Evolutionary conservation across 495 filamentous ascomycete species (phyloP), one percentile per base, ranked within the genome.

Genomic region (Penicillium cosmopolitanum): DNA sequence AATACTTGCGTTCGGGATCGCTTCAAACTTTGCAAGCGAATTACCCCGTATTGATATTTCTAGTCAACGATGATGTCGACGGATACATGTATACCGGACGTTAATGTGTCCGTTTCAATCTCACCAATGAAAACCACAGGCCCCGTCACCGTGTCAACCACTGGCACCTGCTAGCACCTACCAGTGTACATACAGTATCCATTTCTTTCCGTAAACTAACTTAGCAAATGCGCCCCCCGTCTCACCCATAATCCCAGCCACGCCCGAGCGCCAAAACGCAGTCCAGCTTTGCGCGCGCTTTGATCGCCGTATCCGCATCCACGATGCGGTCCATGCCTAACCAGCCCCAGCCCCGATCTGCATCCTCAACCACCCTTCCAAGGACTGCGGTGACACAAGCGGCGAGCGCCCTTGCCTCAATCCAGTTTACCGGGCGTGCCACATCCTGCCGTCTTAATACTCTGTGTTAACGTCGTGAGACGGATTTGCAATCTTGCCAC

Each of bases 381-480:
- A 23, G 18, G 42, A 1, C n/a, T 38, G 36, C 36, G 38, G 64
- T 67, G 54, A 67, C 62, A 61, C 59, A 65, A 60, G 48, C 60
- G 57, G 60, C 51, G 57, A 55, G 6, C 48, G 57, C 48, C 58
- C 21, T 56, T 38, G 21, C 43, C 33, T 53, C 19, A 43, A 53
- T 43, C 47, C 47, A 12, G 50, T 36, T 13, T 19, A 25, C 48
- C 48, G 61, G 51, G 38, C 34, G 40, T 60, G 57, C 42, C 53
- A 65, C 54, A 42, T 40, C 57, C 40, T 56, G 23, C 44, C 36
- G 25, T 47, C 51, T 65, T 57, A 48, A 50, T 58, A 69, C 61
- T 65, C 55, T 67, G 60, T 65, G 15, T 62, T 63, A 56, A 67
- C 62, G 55, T 66, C 60, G 11, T 59, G 52, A 61, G 55, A 1